phyloP scores from a whole-genome alignment of 768 basidiomycete species.

The Psilocybe tampanensis region DNA sequence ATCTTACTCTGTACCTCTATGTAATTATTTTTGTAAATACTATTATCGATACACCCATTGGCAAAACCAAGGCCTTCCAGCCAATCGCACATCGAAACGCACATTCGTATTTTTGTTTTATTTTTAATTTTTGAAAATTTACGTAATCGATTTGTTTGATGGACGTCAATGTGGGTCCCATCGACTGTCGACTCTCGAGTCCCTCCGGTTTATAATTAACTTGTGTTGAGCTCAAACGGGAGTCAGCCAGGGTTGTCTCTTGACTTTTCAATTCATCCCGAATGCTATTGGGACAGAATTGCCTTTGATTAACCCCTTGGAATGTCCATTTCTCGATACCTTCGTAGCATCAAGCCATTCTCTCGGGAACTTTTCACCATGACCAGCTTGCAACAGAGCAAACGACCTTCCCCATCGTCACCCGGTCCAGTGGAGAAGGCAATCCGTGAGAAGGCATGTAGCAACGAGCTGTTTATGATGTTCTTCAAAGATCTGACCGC shows the following conservation, averaged over 20 bases:
- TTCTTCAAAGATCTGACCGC: constrained; percentile 16
- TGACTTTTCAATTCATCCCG: background rate
- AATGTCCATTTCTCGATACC: constrained; percentile 4
- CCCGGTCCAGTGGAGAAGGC: constrained; percentile 21
- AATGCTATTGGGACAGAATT: background rate
- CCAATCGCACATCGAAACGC: too few species aligned
- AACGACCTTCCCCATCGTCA: constrained; percentile 4
- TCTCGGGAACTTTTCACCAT: constrained; percentile 12
- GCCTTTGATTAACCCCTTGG: background rate
- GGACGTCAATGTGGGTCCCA: too few species aligned
- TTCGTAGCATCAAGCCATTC: constrained; percentile 5
- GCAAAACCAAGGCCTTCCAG: too few species aligned
- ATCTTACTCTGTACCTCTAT: background rate
- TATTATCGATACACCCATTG: background rate
- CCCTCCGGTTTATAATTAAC: too few species aligned
- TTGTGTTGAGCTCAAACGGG: too few species aligned
- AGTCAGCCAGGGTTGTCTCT: background rate
- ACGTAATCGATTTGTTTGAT: too few species aligned
- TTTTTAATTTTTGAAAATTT: too few species aligned
- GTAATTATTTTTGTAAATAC: background rate
- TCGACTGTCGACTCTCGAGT: too few species aligned
- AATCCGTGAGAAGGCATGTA: constrained; percentile 19
- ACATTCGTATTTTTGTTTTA: too few species aligned
- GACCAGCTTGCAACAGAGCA: constrained; percentile 1
- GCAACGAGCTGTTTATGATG: constrained; percentile 7